Base-by-base conservation (phyloP, 768 basidiomycete genomes). In the Psilocybe azurescens region DNA sequence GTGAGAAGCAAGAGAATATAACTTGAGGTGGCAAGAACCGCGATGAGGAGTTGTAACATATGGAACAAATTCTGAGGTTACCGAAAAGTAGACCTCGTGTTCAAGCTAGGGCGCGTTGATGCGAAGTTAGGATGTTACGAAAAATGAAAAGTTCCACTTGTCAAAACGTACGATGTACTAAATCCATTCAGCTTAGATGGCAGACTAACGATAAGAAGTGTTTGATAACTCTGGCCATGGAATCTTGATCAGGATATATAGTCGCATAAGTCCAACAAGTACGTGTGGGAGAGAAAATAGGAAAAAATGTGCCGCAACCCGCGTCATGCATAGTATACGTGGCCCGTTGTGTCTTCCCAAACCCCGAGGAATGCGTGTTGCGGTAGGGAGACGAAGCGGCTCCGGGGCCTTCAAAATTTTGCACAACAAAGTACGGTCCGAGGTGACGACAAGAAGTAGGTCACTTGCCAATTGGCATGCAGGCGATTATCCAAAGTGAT, bases 331-430 rank as follows among this genome's bases (percentile, higher is more conserved):
- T 48, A 33, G 63, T 41, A 55, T 53, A 62, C 62, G 64, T 64
- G 66, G 66, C 59, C 61, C 61, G 61, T 16, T 55, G 7, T 54
- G 58, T 59, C 52, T 67, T 67, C 63, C 60, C 59, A 51, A 61
- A 38, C 53, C 48, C 59, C 59, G 20, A 54, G 48, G 44, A 52
- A 36, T 50, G 51, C 28, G 55, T 20, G 39, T 36, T 24, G 48
- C 33, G 30, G 59, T 55, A 59, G 52, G 52, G 53, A 60, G 55
- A 38, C 60, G 61, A 61, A 58, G 51, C 61, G 56, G 36, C 44
- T 47, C 49, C 57, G 53, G 57, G 28, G 55, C 29, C 14, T 49
- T 16, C 47, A 54, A 36, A 41, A 5, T 39, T 30, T 58, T 29
- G 36, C 53, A 36, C 29, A 29, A 39, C 33, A 30, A 16, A 29